A percentile compares a stretch with the other conserved stretches of the same genome.
Conservation (phyloP, 495 filamentous ascomycete genomes). For the Aspergillus hancockii region DNA sequence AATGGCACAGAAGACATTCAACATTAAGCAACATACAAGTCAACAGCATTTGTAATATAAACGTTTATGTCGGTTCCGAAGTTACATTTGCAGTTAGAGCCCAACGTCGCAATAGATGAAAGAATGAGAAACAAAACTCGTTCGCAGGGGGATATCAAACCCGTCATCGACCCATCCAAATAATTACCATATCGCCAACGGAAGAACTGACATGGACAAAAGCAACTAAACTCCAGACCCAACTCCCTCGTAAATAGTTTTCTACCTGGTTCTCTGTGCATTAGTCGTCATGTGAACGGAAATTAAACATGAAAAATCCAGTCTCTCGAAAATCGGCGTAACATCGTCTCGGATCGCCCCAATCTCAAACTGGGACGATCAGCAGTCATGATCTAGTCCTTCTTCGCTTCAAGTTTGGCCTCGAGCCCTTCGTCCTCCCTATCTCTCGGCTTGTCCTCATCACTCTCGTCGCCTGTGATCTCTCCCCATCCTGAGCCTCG, state of each 20-base stretch:
- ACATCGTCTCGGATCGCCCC: background rate
- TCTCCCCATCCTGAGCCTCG: slow-evolving; percentile 66
- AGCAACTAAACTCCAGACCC: slow-evolving; percentile 10
- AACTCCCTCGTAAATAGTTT: slow-evolving; percentile 19
- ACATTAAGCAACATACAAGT: no score
- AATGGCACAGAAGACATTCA: no score
- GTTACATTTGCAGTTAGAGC: background rate
- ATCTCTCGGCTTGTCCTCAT: slow-evolving; percentile 31
- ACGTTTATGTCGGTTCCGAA: no score
- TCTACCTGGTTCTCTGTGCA: slow-evolving; percentile 10
- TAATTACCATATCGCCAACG: background rate
- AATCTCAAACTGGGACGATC: background rate
- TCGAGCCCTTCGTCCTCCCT: slow-evolving; percentile 18
- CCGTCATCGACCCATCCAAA: background rate
- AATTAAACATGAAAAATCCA: slow-evolving; percentile 1
- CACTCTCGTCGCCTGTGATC: slow-evolving; percentile 48
- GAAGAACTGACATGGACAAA: slow-evolving; percentile 10
- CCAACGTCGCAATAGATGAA: slow-evolving; percentile 11
- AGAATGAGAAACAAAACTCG: slow-evolving; percentile 9
- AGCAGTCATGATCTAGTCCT: background rate
- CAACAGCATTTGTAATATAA: no score
- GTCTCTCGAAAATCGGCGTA: background rate
- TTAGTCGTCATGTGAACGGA: slow-evolving; percentile 10
- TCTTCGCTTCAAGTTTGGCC: slow-evolving; percentile 1
- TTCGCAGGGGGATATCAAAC: slow-evolving; percentile 32